phyloP scores from a whole-genome alignment of 148 eudicot genomes.

The Persicaria maculosa region DNA sequence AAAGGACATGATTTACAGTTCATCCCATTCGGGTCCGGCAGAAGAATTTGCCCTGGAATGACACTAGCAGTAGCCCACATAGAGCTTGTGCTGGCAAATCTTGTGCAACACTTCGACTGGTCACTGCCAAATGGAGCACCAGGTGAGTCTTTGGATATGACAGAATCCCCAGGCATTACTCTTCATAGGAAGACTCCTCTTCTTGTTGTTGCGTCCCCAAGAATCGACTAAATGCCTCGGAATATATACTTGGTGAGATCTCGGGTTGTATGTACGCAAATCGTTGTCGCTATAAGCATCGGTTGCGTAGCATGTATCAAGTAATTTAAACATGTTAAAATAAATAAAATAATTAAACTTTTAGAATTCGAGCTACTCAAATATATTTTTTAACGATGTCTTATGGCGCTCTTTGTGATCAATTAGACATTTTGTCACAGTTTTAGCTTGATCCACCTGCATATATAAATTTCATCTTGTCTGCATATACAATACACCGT shows the following conservation, averaged over 20 bases:
- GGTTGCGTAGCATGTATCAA: too few relatives aligned
- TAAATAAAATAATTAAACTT: too few relatives aligned
- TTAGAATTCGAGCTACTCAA: too few relatives aligned
- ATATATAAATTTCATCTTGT: too few relatives aligned
- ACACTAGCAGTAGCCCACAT: background rate
- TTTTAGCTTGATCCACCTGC: too few relatives aligned
- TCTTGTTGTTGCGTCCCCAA: background rate
- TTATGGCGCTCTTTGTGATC: too few relatives aligned
- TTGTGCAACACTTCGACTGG: constrained; percentile 15
- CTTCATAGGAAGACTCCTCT: background rate
- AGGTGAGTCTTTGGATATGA: background rate
- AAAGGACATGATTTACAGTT: constrained; percentile 37
- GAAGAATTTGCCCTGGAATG: constrained; percentile 38
- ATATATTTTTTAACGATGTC: too few relatives aligned
- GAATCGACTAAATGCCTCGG: background rate
- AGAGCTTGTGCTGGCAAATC: constrained; percentile 14
- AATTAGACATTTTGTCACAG: too few relatives aligned
- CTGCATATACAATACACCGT: too few relatives aligned
- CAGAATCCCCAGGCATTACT: background rate
- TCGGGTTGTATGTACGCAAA: too few relatives aligned
- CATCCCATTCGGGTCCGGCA: constrained; percentile 38
- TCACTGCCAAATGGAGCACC: background rate
- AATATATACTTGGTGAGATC: background rate
- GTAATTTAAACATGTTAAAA: too few relatives aligned
- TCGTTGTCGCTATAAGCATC: too few relatives aligned